A percentile compares a stretch with the other conserved stretches of the same genome.
Conservation (phyloP, 2,329 filamentous ascomycete genomes). For the Diaporthe velutina region DNA sequence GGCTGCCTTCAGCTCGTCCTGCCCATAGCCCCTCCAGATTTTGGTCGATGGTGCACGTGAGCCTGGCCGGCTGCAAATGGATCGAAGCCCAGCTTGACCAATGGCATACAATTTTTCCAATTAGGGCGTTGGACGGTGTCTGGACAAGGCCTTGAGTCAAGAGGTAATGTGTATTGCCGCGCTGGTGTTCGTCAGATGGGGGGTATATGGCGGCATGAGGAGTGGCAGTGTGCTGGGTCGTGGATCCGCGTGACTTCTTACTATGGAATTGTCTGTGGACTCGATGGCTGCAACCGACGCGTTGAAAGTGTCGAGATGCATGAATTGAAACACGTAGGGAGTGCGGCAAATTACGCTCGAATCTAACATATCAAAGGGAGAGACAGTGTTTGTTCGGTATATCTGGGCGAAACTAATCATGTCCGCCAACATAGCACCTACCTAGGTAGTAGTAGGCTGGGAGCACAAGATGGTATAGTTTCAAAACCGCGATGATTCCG, state of each 20-base stretch:
- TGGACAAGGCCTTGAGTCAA: background rate
- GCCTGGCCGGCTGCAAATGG: too few relatives aligned
- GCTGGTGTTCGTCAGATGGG: slow-evolving; percentile 13
- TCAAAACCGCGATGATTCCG: too few relatives aligned
- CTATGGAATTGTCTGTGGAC: background rate
- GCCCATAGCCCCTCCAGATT: background rate
- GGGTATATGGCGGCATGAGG: slow-evolving; percentile 1
- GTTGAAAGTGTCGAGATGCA: background rate
- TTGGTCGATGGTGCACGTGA: background rate
- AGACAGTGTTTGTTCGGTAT: too few relatives aligned
- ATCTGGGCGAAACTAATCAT: too few relatives aligned
- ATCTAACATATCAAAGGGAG: too few relatives aligned
- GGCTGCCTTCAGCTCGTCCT: background rate
- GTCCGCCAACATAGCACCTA: too few relatives aligned
- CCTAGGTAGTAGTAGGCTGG: too few relatives aligned
- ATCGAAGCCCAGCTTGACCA: background rate
- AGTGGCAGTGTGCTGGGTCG: background rate
- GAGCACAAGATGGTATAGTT: too few relatives aligned
- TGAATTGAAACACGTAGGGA: background rate
- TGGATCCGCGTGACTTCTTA: background rate
- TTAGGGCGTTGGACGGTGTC: background rate
- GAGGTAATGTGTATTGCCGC: background rate
- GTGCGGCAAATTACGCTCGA: too few relatives aligned
- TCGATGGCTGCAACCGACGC: background rate
- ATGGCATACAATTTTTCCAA: background rate